Evolutionary conservation across 306 rosid genomes (phyloP).

Genomic region (Alnus glutinosa): DNA sequence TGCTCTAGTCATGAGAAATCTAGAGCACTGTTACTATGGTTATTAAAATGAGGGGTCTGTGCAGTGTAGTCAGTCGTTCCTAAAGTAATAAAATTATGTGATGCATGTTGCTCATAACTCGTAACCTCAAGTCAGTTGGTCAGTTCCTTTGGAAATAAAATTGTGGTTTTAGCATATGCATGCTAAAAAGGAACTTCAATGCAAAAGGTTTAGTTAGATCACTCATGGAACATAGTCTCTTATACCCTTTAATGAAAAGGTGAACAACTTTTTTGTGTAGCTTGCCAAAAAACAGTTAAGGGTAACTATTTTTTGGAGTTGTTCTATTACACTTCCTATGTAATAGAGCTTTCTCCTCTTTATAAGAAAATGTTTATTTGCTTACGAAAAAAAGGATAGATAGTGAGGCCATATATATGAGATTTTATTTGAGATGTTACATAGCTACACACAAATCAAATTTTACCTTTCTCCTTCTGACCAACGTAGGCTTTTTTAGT

Average conservation of each 20-base stretch:
- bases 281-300: too few relatives aligned
- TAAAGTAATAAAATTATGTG: neutral
- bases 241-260: neutral
- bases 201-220: neutral
- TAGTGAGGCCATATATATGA: too few relatives aligned
- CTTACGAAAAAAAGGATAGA: neutral
- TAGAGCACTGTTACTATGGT: too few relatives aligned
- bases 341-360: neutral
- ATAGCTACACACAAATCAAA: neutral
- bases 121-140: neutral
- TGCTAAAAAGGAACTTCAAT: neutral
- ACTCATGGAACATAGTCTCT: neutral
- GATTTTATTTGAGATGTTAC: neutral
- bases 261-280: neutral
- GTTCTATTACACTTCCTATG: neutral
- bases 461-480: neutral
- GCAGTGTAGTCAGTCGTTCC: neutral
- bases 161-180: neutral
- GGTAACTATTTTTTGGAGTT: neutral
- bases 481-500: neutral
- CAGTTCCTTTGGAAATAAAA: neutral
- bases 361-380: neutral
- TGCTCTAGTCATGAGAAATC: neutral
- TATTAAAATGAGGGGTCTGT: neutral
- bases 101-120: neutral